Conservation (phyloP, 352 stramenopile genomes). For the Phytophthora pistaciae region DNA sequence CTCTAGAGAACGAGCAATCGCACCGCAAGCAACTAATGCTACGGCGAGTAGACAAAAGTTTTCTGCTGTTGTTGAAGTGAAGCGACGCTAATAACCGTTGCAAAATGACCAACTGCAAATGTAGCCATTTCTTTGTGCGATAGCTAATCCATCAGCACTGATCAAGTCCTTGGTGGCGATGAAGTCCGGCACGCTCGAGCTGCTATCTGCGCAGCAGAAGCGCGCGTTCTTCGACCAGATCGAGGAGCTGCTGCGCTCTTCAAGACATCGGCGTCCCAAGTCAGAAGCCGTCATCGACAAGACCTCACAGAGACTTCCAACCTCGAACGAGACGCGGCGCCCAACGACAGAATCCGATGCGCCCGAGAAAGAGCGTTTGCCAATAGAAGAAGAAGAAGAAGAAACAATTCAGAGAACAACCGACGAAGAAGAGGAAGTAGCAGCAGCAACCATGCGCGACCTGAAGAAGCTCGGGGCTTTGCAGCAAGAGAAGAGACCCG, state of each 20-base stretch:
- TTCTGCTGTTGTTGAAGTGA: background rate
- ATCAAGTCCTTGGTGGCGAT: constrained; percentile 26
- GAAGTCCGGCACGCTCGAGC: constrained; percentile 12
- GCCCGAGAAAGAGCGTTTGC: constrained; percentile 32
- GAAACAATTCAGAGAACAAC: constrained; percentile 8
- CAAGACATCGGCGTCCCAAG: constrained; percentile 22
- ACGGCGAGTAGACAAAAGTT: background rate
- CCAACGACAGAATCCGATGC: constrained; percentile 1
- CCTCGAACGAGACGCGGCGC: constrained; percentile 27
- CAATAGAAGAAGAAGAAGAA: constrained; percentile 14
- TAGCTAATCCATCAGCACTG: constrained; percentile 22
- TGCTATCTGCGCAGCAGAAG: constrained; percentile 56
- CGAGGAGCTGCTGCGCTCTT: constrained; percentile 44
- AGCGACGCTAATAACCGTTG: background rate
- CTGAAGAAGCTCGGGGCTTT: constrained; percentile 35
- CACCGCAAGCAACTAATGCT: background rate
- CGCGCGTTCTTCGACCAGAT: constrained; percentile 55
- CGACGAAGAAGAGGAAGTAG: background rate
- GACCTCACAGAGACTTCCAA: constrained; percentile 1
- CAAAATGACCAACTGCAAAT: constrained; percentile 2
- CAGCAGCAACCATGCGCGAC: constrained; percentile 27
- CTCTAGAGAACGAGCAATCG: too few relatives aligned
- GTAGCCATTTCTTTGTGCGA: constrained; percentile 30
- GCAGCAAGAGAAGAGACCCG: constrained; percentile 30
- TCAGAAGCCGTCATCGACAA: constrained; percentile 8